Base-by-base conservation (phyloP, 1,284 basidiomycete species). In the Pisolithus thermaeus region DNA sequence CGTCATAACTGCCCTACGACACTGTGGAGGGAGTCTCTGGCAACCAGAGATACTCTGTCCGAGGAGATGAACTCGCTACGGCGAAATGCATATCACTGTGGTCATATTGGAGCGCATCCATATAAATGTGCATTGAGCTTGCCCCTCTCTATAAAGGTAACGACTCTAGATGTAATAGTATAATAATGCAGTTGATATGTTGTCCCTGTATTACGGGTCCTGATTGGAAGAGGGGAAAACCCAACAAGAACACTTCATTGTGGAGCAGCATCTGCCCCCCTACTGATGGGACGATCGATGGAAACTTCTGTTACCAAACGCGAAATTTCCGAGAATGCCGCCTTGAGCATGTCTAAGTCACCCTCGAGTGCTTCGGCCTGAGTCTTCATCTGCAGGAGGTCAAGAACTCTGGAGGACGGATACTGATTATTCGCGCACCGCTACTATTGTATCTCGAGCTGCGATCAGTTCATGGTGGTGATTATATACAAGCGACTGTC, bases 381-480 rank as follows among this genome's bases (percentile, higher is more conserved):
- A 3, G 78, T 78, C 67, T 91, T 92, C 84, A 93, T 91, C 89
- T 92, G 58, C 25, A 45, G 7, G 46, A 30, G 12, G 8, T 43
- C 50, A 46, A 45, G 42, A 30, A 44, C 25, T 9, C 38, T 16
- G 16, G 23, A 30, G 37, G 37, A 20, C 25, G 9, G 38, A 35
- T n/a, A 51, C 41, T 25, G 46, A 12, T 20, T n/a, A 32, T 39
- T n/a, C 12, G 66, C 83, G 41, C 70, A 92, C 91, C 22, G 86
- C 83, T 53, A 84, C 82, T 56, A 96, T 95, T 6, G 93, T 96
- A 61, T 93, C 91, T 57, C 87, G 91, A 1, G 92, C 93, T 1
- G 90, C 88, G 45, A 96, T 93, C 20, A 96, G 81, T 61, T 96
- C 92, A 58, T 94, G 92, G 62, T 96, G 92, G 61, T 96, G 92